Base-by-base conservation (phyloP, 257 asterid species). In the Solanum gandarillasii region DNA sequence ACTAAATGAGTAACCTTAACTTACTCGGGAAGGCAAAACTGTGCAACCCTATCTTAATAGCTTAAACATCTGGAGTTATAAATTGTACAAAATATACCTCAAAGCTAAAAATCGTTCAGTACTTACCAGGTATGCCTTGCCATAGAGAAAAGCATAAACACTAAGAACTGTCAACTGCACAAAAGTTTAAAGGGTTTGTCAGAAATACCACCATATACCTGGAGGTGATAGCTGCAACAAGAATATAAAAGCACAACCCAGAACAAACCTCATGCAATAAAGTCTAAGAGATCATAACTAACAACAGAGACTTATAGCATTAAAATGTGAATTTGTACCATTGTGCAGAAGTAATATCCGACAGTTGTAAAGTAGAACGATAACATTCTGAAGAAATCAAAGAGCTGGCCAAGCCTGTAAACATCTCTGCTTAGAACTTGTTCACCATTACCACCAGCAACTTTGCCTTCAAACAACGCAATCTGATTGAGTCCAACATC, bases 371-470 rank as follows among this genome's bases (percentile, higher is more conserved):
- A 97, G 94, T 93, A 96, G 93, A 97, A 97, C 12, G 99, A 97
- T 72, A 97, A 91, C 99, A 95, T 97, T 92, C 99, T 92, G 91
- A 97, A 95, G 91, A 97, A 97, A 91, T 96, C 99, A 91, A 97
- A 94, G 88, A 93, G 99, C 94, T 97, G 98, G 62, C 99, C 99
- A 90, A 97, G 98, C 91, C 99, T 91, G 92, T 97, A 97, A 72
- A 97, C 92, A 89, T 97, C 99, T 92, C 99, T 93, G 86, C 99
- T 97, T 78, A 97, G 98, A 91, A 97, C 96, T 95, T 97, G 99
- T 89, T 97, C 99, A 76, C 99, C 99, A 89, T 97, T 97, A 72
- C 99, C 99, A 23, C 99, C 99, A 91, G 99, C 98, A 89, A 97
- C 99, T 91, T 95, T 97, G n/a, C 99, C 99, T 94, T 97, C 99